Evolutionary conservation across 73 alveolate genomes (phyloP).

Genomic region (Symbiodinium natans): DNA sequence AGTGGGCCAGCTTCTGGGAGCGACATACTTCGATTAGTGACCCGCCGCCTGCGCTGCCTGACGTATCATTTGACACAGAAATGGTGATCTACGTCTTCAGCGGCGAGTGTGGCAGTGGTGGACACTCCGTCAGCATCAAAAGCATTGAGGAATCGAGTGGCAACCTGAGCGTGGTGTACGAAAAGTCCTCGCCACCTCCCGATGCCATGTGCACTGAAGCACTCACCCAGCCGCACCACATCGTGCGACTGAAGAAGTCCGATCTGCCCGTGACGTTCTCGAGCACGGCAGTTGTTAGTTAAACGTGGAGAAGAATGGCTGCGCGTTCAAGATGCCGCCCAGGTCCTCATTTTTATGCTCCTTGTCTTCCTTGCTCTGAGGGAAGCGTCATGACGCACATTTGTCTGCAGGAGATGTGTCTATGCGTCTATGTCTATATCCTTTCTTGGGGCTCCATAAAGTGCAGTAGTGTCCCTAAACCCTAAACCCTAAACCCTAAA

Average conservation of each 20-base stretch:
- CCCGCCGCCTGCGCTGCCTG: background rate
- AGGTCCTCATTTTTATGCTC: too few species aligned
- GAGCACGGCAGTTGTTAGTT: too few species aligned
- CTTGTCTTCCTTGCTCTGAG: too few species aligned
- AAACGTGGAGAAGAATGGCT: too few species aligned
- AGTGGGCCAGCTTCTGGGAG: background rate
- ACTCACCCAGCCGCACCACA: slow-evolving; percentile 4
- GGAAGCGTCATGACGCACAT: too few species aligned
- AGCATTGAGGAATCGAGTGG: background rate
- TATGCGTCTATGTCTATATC: too few species aligned
- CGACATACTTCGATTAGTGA: background rate
- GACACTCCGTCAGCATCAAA: background rate
- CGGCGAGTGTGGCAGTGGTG: background rate
- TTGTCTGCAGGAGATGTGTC: too few species aligned
- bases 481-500: too few species aligned
- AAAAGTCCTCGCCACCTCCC: background rate
- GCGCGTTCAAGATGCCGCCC: too few species aligned
- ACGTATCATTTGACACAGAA: background rate
- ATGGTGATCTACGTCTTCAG: background rate
- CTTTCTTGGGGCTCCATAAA: too few species aligned
- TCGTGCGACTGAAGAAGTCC: background rate
- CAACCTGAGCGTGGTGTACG: background rate
- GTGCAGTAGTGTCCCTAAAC: too few species aligned
- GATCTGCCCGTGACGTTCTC: background rate
- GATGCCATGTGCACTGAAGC: background rate